Conservation (phyloP, 768 basidiomycete species). For the Hortiboletus campestris region DNA sequence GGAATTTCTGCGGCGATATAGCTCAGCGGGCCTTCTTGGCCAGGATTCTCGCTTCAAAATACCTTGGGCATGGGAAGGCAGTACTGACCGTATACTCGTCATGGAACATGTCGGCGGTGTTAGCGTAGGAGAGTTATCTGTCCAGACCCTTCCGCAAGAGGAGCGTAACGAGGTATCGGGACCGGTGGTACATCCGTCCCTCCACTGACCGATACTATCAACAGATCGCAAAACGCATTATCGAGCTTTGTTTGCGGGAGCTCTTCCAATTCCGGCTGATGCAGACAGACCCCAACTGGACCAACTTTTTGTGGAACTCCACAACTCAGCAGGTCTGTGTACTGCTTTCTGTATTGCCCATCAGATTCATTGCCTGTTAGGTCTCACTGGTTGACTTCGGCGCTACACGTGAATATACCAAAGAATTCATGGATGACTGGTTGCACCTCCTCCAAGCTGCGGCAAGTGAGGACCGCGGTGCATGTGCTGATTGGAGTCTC, state of each 20-base stretch:
- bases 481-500: constrained; percentile 71
- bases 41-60: constrained; percentile 70
- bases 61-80: constrained; percentile 83
- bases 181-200: not conserved
- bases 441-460: constrained; percentile 80
- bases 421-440: constrained; percentile 89
- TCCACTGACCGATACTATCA: not conserved
- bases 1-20: constrained; percentile 61
- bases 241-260: constrained; percentile 86
- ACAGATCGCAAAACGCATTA: constrained; percentile 80
- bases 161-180: constrained; percentile 71
- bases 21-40: constrained; percentile 47
- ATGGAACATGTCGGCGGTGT: constrained; percentile 84
- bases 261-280: constrained; percentile 88
- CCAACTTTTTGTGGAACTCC: constrained; percentile 90
- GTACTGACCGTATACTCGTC: constrained; percentile 80
- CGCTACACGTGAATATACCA: constrained; percentile 83
- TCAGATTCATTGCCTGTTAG: constrained; percentile 33
- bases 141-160: constrained; percentile 53
- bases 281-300: constrained; percentile 99
- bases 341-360: not conserved
- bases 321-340: constrained; percentile 53
- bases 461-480: constrained; percentile 59
- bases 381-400: constrained; percentile 95
- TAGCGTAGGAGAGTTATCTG: constrained; percentile 68